These are phyloP conservation scores for Mycena pura DNA, from an alignment of 768 basidiomycete genomes.

Conservation along the genomic window DNA sequence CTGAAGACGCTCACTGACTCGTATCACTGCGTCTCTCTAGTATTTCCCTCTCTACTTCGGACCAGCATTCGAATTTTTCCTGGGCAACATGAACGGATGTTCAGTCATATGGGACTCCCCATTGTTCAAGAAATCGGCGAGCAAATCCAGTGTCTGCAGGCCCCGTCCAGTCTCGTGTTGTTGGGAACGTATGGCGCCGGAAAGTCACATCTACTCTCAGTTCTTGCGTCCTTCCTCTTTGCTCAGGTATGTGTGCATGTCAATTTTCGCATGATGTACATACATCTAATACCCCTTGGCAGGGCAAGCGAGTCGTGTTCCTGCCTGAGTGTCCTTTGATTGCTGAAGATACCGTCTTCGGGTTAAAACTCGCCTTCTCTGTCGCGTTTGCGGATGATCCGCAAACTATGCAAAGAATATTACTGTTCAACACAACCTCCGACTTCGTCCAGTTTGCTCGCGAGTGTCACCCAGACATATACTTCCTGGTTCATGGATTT, in stretches of 20 bases:
- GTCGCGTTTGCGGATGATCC: slow-evolving; percentile 23
- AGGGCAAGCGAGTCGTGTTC: slow-evolving; percentile 20
- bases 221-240: slow-evolving; percentile 20
- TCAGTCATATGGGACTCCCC: slow-evolving; percentile 16
- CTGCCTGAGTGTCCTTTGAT: slow-evolving; percentile 13
- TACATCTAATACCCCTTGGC: not conserved
- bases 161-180: slow-evolving; percentile 5
- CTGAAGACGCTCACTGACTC: not conserved
- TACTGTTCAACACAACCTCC: not conserved
- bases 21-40: slow-evolving; percentile 1
- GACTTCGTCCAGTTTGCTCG: slow-evolving; percentile 22
- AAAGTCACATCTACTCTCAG: slow-evolving; percentile 21
- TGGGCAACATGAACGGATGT: slow-evolving; percentile 7
- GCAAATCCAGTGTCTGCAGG: slow-evolving; percentile 10
- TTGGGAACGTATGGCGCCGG: slow-evolving; percentile 18
- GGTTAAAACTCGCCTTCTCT: slow-evolving; percentile 23
- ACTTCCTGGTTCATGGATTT: slow-evolving; percentile 20
- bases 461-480: slow-evolving; percentile 13
- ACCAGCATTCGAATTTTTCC: slow-evolving; percentile 9
- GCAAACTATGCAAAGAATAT: not conserved
- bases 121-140: slow-evolving; percentile 7
- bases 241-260: slow-evolving; percentile 4
- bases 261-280: not conserved
- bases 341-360: slow-evolving; percentile 18
- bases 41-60: slow-evolving; percentile 23